Base-by-base conservation (phyloP, 2,329 filamentous ascomycete species). In the Beauveria sp. region DNA sequence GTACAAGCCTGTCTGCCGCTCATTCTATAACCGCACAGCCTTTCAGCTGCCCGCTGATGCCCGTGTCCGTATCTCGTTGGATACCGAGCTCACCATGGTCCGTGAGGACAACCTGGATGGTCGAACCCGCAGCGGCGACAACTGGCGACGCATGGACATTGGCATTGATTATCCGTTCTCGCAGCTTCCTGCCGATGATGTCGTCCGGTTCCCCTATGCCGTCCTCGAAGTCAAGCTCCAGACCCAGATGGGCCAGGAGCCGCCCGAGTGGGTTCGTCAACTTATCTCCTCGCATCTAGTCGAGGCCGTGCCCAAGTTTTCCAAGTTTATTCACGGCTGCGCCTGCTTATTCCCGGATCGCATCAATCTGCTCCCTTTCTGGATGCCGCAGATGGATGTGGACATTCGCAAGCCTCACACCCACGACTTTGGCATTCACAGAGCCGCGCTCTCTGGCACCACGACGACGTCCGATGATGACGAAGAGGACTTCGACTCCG, bases 251-350 rank as follows among this genome's bases (percentile, higher is more conserved):
- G 95, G 95, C 45, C 93, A 97, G 74, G 92, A 97, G 71, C 91
- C 95, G 16, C 95, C 95, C 0, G 90, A 96, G 71, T 99, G 95
- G 95, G 93, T 99, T 68, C 88, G 92, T 24, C 91, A 98, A 71
- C 83, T 99, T 57, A 96, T 92, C 50, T 84, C 91, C 14, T 96
- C 92, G 65, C 95, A 99, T 77, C 82, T 99, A 18, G 95, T 99
- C 2, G 95, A 99, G 77, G 93, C 95, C n/a, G 93, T 99, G 2
- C 95, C 95, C 65, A 99, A 99, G 73, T 99, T 98, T 76, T 97
- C 92, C 71, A 99, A 99, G 77, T 99, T 98, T 74, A 98, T 99
- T 63, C 95, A 99, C 74, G 95, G 95, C 63, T 92, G 88, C 1
- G 93, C 93, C 10, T 90, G 86, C 12, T 77, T 99, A 51, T 96